A percentile compares a stretch with the other conserved stretches of the same genome.
Conservation (phyloP, 139 green algal species). For the Deuterostichococcus epilithicus region DNA sequence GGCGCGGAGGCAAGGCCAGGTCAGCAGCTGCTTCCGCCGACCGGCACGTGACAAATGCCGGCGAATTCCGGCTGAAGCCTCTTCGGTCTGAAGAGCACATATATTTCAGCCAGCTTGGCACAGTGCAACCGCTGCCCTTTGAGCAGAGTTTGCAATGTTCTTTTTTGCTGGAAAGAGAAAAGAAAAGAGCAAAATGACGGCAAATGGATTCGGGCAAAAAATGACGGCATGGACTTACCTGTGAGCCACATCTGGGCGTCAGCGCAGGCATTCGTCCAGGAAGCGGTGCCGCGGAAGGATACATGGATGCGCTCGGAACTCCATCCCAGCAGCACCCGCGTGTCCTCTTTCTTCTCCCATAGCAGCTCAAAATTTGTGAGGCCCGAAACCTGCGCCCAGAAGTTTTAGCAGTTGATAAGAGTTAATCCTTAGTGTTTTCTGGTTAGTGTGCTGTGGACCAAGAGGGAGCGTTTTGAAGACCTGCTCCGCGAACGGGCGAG, state of each 20-base stretch:
- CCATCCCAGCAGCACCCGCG: slow-evolving; percentile 37
- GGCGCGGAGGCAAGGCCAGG: background rate
- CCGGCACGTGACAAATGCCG: too few species aligned
- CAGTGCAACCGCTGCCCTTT: background rate
- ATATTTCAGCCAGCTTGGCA: background rate
- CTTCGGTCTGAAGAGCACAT: too few species aligned
- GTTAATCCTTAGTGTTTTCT: too few species aligned
- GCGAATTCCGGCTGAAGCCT: too few species aligned
- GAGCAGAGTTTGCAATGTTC: background rate
- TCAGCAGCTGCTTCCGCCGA: too few species aligned
- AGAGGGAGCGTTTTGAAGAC: too few species aligned
- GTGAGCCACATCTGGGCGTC: slow-evolving; percentile 20
- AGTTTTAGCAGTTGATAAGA: too few species aligned
- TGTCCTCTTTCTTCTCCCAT: slow-evolving; percentile 30
- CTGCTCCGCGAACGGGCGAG: too few species aligned
- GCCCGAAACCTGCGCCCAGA: slow-evolving; percentile 1
- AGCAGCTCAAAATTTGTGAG: slow-evolving; percentile 19
- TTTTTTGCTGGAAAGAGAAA: background rate
- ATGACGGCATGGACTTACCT: background rate
- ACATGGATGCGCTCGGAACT: slow-evolving; percentile 25
- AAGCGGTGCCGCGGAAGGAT: slow-evolving; percentile 32
- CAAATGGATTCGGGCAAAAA: background rate
- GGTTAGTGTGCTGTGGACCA: too few species aligned
- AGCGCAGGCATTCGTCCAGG: slow-evolving; percentile 32
- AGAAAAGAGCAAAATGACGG: background rate